Conservation (phyloP, 306 rosid species). For the Styphnolobium japonicum region DNA sequence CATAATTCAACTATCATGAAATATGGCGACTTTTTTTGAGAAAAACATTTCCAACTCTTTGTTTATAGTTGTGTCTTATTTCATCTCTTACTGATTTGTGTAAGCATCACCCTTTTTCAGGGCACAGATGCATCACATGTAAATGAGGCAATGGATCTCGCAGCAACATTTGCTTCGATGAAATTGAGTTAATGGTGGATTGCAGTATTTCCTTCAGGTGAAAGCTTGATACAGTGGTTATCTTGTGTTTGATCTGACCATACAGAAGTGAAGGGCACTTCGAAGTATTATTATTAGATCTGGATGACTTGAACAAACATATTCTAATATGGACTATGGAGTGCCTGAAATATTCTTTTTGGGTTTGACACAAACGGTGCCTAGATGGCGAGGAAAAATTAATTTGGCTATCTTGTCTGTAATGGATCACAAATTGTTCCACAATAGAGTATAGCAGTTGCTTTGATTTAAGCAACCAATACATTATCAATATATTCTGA, state of each 20-base stretch:
- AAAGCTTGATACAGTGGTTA: neutral
- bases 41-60: neutral
- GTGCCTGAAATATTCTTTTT: neutral
- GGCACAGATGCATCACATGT: constrained; percentile 79
- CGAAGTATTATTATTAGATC: constrained; percentile 7
- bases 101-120: constrained; percentile 40
- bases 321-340: neutral
- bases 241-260: neutral
- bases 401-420: neutral
- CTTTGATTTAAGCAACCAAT: neutral
- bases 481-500: neutral
- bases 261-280: neutral
- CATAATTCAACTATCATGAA: neutral
- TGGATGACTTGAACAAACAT: neutral
- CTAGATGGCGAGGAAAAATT: neutral
- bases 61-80: neutral
- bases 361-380: neutral
- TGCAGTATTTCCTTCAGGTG: constrained; percentile 18
- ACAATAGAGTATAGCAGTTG: neutral
- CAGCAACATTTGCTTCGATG: constrained; percentile 63
- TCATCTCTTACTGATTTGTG: neutral
- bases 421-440: neutral
- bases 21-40: neutral
- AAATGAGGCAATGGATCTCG: constrained; percentile 75
- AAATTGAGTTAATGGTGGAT: constrained; percentile 48